These are phyloP conservation scores for Metroxylon sagu DNA, from an alignment of 176 grass and related monocot species.

Conservation along the genomic window DNA sequence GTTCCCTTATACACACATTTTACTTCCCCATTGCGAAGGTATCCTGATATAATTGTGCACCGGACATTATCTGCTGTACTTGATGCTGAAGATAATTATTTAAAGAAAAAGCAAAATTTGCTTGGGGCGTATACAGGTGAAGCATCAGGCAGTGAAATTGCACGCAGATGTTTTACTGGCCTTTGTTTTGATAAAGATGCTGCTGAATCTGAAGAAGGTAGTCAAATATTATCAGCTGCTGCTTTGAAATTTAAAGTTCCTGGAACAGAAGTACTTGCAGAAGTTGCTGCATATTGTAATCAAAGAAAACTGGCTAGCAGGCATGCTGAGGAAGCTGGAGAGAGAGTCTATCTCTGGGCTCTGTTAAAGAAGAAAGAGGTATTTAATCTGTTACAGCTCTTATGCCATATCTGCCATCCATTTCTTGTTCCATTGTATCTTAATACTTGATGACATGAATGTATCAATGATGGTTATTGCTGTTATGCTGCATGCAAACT, in stretches of 20 bases:
- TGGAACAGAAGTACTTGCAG: constrained; percentile 39
- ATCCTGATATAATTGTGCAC: constrained; percentile 96
- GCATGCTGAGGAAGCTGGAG: constrained; percentile 83
- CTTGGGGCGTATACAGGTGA: constrained; percentile 18
- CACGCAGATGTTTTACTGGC: constrained; percentile 54
- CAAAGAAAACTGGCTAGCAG: constrained; percentile 65
- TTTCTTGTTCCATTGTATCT: no score
- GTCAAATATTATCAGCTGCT: constrained; percentile 44
- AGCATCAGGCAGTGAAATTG: constrained; percentile 18
- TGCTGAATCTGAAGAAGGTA: constrained; percentile 67
- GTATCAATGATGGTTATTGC: no score
- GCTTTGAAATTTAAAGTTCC: constrained; percentile 63
- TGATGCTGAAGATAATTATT: constrained; percentile 67
- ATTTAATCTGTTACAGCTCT: not conserved
- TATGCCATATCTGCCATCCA: no score
- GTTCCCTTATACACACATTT: constrained; percentile 88
- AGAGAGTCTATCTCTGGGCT: constrained; percentile 83
- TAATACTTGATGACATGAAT: no score
- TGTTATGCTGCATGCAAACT: no score
- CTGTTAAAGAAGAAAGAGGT: constrained; percentile 82
- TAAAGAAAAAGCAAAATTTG: constrained; percentile 36
- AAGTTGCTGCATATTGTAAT: constrained; percentile 78
- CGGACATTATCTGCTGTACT: constrained; percentile 70
- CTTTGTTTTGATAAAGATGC: constrained; percentile 53
- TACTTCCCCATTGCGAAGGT: constrained; percentile 85